These are phyloP conservation scores for Filosporella fistucella DNA, from an alignment of 495 filamentous ascomycete genomes.

Conservation along the genomic window DNA sequence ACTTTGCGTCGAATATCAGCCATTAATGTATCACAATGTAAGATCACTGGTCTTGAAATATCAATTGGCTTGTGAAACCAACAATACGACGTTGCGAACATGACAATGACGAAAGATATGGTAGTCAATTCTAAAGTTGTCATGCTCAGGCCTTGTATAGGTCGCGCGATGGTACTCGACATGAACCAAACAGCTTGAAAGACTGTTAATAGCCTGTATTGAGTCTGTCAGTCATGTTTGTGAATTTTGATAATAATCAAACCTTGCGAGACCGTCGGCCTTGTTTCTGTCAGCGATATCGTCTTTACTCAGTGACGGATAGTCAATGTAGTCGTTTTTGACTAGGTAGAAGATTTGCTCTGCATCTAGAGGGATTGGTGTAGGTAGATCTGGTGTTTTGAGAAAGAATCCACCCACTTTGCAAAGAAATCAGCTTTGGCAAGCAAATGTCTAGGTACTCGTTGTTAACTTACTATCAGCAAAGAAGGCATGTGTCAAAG, in stretches of 20 bases:
- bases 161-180: slow-evolving; percentile 1
- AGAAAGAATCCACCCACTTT: slow-evolving; percentile 34
- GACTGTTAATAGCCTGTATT: not conserved
- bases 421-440: no score
- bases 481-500: slow-evolving; percentile 30
- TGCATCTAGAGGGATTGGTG: slow-evolving; percentile 29
- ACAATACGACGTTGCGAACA: not conserved
- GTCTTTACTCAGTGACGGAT: slow-evolving; percentile 3
- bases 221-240: no score
- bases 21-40: slow-evolving; percentile 1
- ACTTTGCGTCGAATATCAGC: slow-evolving; percentile 8
- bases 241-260: no score
- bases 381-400: slow-evolving; percentile 14
- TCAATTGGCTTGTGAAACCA: slow-evolving; percentile 8
- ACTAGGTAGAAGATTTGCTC: slow-evolving; percentile 32
- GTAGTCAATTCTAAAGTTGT: slow-evolving; percentile 10
- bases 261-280: not conserved
- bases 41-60: not conserved
- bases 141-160: not conserved
- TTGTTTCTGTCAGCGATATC: slow-evolving; percentile 6
- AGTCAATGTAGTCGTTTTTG: slow-evolving; percentile 1
- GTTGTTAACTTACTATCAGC: no score
- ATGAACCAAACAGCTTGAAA: slow-evolving; percentile 5
- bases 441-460: no score
- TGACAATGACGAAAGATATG: slow-evolving; percentile 2